Base-by-base conservation (phyloP, 805 yeast species). In the Teunomyces tritomae region DNA sequence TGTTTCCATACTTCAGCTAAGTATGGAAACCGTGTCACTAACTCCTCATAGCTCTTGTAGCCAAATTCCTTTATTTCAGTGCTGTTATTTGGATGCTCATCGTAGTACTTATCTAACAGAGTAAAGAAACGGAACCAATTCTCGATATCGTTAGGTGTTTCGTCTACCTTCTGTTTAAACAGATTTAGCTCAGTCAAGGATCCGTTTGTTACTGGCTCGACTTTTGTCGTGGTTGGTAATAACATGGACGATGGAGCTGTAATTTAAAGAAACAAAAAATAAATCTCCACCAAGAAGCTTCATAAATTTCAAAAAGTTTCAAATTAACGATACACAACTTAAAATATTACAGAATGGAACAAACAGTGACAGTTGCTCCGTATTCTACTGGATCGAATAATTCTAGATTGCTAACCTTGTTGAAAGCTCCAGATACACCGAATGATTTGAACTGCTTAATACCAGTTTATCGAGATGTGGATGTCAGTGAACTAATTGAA, bases 1-100 rank as follows among this genome's bases (percentile, higher is more conserved):
- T 74, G 73, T 58, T 80, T 82, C 94, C 94, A 87, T 56, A 79
- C 78, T 7, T 73, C 77, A n/a, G 74, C 68, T 14, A 82, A 65
- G 46, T 78, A 71, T 0, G 94, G 94, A 53, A 76, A 85, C 45
- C 77, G 65, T 0, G 64, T 49, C n/a, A 87, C 59, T 2, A 84
- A 58, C 26, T 66, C 67, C 5, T 43, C 20, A 47, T 67, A 68
- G 5, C 48, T 39, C 1, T 46, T 37, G 28, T 49, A 32, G 2
- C 60, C 54, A 17, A 52, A 48, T 17, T 26, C 32, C 46, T 62
- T 64, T 47, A 64, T 54, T n/a, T 54, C 57, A 9, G 44, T 32
- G 14, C 52, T 44, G n/a, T 53, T 9, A 6, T 43, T 48, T 11
- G 54, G 42, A 8, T 58, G 44, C 11, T 55, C 53, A 6, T 57